These are phyloP conservation scores for Alternaria panax DNA, from an alignment of 2,329 filamentous ascomycete genomes.

Conservation along the genomic window DNA sequence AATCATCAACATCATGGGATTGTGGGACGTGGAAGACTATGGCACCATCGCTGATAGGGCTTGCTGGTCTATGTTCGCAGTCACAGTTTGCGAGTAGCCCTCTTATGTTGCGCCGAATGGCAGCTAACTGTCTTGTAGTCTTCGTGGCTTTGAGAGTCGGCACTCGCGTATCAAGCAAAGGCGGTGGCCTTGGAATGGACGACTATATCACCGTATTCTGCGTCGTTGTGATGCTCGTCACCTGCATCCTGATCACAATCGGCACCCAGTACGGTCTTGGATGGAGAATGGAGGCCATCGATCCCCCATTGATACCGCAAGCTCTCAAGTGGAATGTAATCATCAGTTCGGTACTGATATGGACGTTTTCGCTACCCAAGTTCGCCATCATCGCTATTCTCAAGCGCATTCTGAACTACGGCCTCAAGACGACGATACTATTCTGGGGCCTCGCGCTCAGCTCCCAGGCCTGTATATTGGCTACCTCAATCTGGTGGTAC, in stretches of 20 bases:
- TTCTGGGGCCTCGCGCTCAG: slow-evolving; percentile 7
- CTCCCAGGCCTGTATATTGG: slow-evolving; percentile 7
- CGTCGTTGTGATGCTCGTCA: not conserved
- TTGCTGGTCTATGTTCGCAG: slow-evolving; percentile 1
- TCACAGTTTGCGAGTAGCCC: slow-evolving; percentile 1
- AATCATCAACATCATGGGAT: not conserved
- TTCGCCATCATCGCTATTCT: slow-evolving; percentile 10
- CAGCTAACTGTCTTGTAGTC: not conserved
- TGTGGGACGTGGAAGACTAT: slow-evolving; percentile 2
- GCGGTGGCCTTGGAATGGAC: not conserved
- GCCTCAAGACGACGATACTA: slow-evolving; percentile 8
- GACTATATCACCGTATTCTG: slow-evolving; percentile 1
- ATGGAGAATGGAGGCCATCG: slow-evolving; percentile 1
- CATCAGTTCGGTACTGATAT: slow-evolving; percentile 9
- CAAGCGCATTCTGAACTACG: slow-evolving; percentile 3
- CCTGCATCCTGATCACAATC: slow-evolving; percentile 5
- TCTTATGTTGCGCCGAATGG: not conserved
- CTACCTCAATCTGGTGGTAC: slow-evolving; percentile 6
- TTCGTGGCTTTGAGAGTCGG: slow-evolving; percentile 1
- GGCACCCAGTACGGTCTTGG: slow-evolving; percentile 9
- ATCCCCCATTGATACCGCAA: slow-evolving; percentile 1
- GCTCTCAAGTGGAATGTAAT: slow-evolving; percentile 8
- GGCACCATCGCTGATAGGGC: not conserved
- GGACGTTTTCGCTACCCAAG: slow-evolving; percentile 9
- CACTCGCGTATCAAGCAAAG: not conserved